Percentiles rank a stretch among this genome's conserved stretches.
Evolutionary conservation across 2,329 filamentous ascomycete species (phyloP).

Genomic region (Neonectria magnoliae): DNA sequence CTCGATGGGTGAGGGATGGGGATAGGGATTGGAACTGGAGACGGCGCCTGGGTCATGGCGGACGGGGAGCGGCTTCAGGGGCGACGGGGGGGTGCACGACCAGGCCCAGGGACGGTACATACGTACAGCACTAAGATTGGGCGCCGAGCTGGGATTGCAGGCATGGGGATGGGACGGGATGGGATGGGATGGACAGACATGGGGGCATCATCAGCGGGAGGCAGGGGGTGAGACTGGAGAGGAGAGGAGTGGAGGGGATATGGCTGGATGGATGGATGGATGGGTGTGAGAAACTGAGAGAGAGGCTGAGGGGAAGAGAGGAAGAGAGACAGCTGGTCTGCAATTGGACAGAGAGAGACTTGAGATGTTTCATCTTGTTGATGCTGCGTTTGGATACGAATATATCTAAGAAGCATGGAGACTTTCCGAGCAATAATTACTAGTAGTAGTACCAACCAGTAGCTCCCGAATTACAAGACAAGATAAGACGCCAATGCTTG

Average conservation of each 20-base stretch:
- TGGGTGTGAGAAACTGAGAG: neutral
- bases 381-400: neutral
- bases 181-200: neutral
- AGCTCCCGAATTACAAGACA: neutral
- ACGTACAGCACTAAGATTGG: slow-evolving; percentile 30
- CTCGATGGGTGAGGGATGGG: slow-evolving; percentile 31
- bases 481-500: neutral
- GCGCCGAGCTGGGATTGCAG: slow-evolving; percentile 28
- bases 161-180: slow-evolving; percentile 2
- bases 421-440: too few species aligned
- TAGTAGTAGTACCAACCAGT: neutral
- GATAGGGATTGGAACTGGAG: slow-evolving; percentile 34
- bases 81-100: slow-evolving; percentile 29
- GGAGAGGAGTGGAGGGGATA: slow-evolving; percentile 8
- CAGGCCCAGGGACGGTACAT: slow-evolving; percentile 21
- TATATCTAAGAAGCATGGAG: neutral
- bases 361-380: neutral
- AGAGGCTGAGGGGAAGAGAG: neutral
- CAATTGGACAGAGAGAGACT: neutral
- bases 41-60: slow-evolving; percentile 10
- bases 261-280: slow-evolving; percentile 4
- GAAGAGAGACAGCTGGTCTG: neutral
- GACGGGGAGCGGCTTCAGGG: slow-evolving; percentile 24
- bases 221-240: neutral
- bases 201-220: slow-evolving; percentile 8